phyloP scores from a whole-genome alignment of 768 basidiomycete genomes.

The Suillus ampliporus region DNA sequence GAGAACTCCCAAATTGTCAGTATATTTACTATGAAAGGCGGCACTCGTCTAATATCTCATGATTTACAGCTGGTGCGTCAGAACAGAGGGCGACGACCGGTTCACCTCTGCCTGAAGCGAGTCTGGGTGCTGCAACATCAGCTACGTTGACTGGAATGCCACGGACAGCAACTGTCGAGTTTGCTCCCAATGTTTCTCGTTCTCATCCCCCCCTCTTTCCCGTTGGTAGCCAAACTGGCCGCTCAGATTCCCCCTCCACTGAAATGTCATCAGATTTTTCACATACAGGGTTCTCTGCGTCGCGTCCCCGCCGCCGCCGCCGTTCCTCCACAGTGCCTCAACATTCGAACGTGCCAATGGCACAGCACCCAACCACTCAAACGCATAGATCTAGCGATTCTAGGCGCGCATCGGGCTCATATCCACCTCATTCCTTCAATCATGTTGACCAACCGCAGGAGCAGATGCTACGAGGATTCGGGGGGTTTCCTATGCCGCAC shows the following conservation, averaged over 20 bases:
- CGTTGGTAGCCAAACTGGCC: conserved; percentile 29
- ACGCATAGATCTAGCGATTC: conserved; percentile 10
- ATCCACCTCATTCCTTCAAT: conserved; percentile 24
- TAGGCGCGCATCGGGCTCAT: conserved; percentile 12
- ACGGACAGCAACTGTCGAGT: conserved; percentile 57
- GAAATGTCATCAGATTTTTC: conserved; percentile 15
- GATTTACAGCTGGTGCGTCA: neutral
- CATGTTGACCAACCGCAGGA: conserved; percentile 16
- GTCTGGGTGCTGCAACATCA: neutral
- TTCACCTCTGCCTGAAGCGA: neutral
- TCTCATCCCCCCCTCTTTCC: conserved; percentile 30
- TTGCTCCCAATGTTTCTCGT: conserved; percentile 45
- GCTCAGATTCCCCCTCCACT: conserved; percentile 16
- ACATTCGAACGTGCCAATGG: conserved; percentile 21
- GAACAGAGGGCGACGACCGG: neutral
- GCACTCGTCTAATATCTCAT: neutral
- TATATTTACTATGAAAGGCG: neutral
- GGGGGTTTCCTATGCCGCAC: conserved; percentile 78
- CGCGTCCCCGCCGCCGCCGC: conserved; percentile 20
- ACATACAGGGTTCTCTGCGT: neutral
- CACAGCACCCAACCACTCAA: conserved; percentile 22
- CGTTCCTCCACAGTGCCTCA: conserved; percentile 16
- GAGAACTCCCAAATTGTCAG: neutral
- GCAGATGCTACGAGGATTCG: conserved; percentile 56
- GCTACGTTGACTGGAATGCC: conserved; percentile 30